These are phyloP conservation scores for Arthrinium phaeospermum DNA, from an alignment of 2,329 filamentous ascomycete species.

Conservation along the genomic window DNA sequence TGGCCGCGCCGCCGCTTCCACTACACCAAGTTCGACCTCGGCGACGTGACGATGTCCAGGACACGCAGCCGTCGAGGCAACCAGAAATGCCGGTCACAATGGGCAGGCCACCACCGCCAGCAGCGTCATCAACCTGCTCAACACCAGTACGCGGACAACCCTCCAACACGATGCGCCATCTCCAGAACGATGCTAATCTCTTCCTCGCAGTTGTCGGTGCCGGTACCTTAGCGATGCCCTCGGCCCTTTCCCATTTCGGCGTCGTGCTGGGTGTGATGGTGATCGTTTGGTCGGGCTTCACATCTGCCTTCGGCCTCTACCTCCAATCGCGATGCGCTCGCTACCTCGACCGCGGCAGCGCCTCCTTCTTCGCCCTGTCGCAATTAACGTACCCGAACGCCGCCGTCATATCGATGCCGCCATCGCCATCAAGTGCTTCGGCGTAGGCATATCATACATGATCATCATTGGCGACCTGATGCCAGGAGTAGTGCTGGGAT, in stretches of 20 bases:
- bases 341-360: conserved; percentile 86
- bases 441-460: conserved; percentile 94
- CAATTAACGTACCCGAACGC: conserved; percentile 97
- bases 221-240: conserved; percentile 93
- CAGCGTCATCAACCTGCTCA: conserved; percentile 93
- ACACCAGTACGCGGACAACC: conserved; percentile 74
- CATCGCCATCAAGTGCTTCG: conserved; percentile 97
- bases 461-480: conserved; percentile 99
- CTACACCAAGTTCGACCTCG: conserved; percentile 39
- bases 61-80: conserved; percentile 55
- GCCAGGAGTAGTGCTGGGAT: conserved; percentile 89
- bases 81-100: conserved; percentile 69
- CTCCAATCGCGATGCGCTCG: conserved; percentile 91
- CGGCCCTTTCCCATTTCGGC: conserved; percentile 93
- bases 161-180: not conserved
- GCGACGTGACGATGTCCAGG: conserved; percentile 54
- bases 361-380: conserved; percentile 95
- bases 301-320: conserved; percentile 91
- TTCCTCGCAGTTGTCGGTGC: conserved; percentile 79
- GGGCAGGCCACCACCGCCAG: conserved; percentile 88
- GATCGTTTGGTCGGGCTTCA: conserved; percentile 89
- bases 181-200: not conserved
- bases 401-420: conserved; percentile 90
- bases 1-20: conserved; percentile 46
- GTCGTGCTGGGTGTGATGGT: conserved; percentile 83